phyloP scores from a whole-genome alignment of 164 flowering plant species.

The Echeveria elegans region DNA sequence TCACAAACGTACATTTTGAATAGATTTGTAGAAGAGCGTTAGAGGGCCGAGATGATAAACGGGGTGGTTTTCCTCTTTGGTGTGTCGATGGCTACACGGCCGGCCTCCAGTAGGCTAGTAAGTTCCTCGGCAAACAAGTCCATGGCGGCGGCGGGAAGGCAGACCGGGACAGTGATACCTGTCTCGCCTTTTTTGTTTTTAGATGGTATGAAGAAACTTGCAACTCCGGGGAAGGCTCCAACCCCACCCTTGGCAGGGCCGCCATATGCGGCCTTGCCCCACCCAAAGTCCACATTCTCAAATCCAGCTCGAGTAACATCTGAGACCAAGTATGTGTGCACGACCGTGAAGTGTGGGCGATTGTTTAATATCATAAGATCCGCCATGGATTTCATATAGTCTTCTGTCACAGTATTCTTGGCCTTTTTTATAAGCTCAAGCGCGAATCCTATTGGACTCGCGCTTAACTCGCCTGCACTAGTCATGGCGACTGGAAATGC shows the following conservation, averaged over 20 bases:
- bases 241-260: constrained; percentile 10
- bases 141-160: neutral
- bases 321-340: neutral
- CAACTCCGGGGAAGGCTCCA: constrained; percentile 15
- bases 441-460: neutral
- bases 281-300: neutral
- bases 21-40: no score
- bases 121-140: neutral
- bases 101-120: neutral
- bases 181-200: neutral
- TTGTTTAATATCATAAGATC: neutral
- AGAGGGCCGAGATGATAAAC: neutral
- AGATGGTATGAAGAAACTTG: neutral
- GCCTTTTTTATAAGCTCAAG: neutral
- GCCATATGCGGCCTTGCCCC: neutral
- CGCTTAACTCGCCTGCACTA: constrained; percentile 13
- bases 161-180: neutral
- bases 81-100: neutral
- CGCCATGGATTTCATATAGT: neutral
- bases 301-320: constrained; percentile 14
- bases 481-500: constrained; percentile 18
- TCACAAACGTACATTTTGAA: neutral
- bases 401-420: neutral
- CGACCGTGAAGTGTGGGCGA: neutral
- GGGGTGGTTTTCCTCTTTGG: neutral